These are phyloP conservation scores for Xylaria scruposa DNA, from an alignment of 495 filamentous ascomycete genomes.

Conservation along the genomic window DNA sequence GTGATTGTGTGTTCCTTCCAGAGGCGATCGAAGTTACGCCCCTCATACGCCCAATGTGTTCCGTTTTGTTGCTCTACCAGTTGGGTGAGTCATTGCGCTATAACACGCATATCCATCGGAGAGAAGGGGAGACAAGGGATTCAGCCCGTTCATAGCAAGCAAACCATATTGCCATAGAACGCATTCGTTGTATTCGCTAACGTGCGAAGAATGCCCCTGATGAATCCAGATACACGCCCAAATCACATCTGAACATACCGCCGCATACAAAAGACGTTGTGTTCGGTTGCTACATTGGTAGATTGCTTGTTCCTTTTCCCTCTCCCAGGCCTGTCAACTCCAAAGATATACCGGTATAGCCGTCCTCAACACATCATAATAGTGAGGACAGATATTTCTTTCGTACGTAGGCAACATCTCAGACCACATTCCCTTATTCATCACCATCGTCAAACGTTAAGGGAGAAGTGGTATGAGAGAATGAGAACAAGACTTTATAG, in stretches of 20 bases:
- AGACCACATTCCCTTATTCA: constrained; percentile 17
- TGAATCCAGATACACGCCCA: not conserved
- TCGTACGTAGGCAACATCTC: constrained; percentile 12
- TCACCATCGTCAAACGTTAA: constrained; percentile 16
- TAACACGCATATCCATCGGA: not conserved
- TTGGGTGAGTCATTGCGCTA: constrained; percentile 1
- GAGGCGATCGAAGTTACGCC: not conserved
- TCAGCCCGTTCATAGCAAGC: not conserved
- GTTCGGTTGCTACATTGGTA: not conserved
- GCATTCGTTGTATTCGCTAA: not conserved
- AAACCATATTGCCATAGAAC: not conserved
- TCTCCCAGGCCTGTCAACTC: constrained; percentile 15
- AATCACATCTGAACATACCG: not conserved
- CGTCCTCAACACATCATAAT: constrained; percentile 9
- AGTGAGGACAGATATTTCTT: constrained; percentile 16
- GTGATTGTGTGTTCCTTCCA: constrained; percentile 2
- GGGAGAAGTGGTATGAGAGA: constrained; percentile 11
- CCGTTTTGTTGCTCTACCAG: constrained; percentile 1
- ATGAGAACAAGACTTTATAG: constrained; percentile 12
- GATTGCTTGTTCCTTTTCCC: constrained; percentile 1
- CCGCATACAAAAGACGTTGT: constrained; percentile 7
- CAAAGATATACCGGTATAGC: not conserved
- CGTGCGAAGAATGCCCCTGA: not conserved
- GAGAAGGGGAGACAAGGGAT: not conserved
- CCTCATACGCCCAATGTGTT: not conserved